Evolutionary conservation across 225 moss, liverwort and hornwort species (phyloP), one percentile per base, ranked within the genome.

Genomic region (Pseudisothecium myosuroides): DNA sequence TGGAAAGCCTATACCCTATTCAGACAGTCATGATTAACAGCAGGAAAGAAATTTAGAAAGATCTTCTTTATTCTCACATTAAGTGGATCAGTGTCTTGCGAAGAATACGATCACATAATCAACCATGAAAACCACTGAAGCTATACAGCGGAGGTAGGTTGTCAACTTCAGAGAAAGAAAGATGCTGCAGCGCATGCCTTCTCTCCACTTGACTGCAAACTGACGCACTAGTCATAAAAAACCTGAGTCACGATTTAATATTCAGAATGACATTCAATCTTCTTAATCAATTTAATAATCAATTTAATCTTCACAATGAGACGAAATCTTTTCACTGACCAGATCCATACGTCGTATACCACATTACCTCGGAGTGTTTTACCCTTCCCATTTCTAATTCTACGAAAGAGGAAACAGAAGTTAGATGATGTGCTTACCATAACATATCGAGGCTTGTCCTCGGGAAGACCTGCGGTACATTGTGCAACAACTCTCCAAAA

Each of bases 371-470:
- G 11, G 31, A 92, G 55, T 11, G 37, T 26, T 60, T 62, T 26
- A 83, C 12, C 76, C 65, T 88, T 82, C 50, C 72, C 65, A 60
- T 66, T 71, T 39, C 36, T 31, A 50, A 17, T 39, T 54, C 87
- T 72, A 45, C 36, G 47, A 67, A 74, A 66, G 31, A 80, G 36
- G 49, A 71, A 55, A 43, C 47, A 80, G 17, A 43, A 50, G 80
- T 66, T 45, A 23, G 43, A 81, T 39, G 34, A 78, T 68, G 62
- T 75, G 81, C 65, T 81, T 87, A 96, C 96, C 98, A 98, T 98
- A n/a, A 98, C 98, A 94, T 98, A 98, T 79, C 98, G 96, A 90
- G 97, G 98, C 93, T 98, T 98, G 91, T 97, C 95, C 88, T 96
- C 95, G 24, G 96, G 96, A 91, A 96, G 97, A 72, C 92, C 96